Conservation (phyloP, 192 early-diverging fungal species). For the Podila horticola region DNA sequence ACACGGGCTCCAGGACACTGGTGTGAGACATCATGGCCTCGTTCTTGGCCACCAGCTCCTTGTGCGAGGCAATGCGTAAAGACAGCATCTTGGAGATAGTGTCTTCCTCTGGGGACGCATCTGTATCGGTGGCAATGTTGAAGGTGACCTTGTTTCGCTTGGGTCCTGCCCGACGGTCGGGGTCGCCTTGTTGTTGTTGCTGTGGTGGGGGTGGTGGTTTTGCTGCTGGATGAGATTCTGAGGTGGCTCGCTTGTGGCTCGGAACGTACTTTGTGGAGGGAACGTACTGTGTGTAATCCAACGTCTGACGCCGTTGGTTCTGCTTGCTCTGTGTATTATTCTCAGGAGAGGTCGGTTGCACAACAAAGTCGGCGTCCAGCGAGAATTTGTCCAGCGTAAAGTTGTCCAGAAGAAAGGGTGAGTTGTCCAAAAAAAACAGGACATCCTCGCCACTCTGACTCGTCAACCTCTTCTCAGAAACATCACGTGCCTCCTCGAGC, state of each 20-base stretch:
- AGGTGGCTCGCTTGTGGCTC: neutral
- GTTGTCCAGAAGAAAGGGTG: conserved; percentile 45
- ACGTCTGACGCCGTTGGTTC: neutral
- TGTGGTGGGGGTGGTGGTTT: neutral
- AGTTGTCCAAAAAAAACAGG: conserved; percentile 22
- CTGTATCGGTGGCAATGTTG: conserved; percentile 17
- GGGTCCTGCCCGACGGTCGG: neutral
- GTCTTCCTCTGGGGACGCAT: conserved; percentile 7
- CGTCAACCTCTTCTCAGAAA: conserved; percentile 13
- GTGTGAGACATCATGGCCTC: neutral
- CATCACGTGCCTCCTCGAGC: neutral
- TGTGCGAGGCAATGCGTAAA: conserved; percentile 29
- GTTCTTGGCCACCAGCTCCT: conserved; percentile 15
- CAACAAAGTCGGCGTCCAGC: conserved; percentile 32
- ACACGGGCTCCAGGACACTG: neutral
- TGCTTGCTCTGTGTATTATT: neutral
- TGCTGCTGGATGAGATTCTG: neutral
- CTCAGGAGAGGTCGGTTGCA: neutral
- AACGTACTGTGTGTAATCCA: neutral
- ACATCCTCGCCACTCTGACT: conserved; percentile 42
- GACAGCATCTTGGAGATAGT: conserved; percentile 12
- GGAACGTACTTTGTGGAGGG: no score
- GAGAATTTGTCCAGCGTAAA: conserved; percentile 9
- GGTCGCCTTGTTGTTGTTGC: neutral
- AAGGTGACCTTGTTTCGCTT: conserved; percentile 39